These are phyloP conservation scores for Neonectria sp. DNA, from an alignment of 2,329 filamentous ascomycete species.

Conservation along the genomic window DNA sequence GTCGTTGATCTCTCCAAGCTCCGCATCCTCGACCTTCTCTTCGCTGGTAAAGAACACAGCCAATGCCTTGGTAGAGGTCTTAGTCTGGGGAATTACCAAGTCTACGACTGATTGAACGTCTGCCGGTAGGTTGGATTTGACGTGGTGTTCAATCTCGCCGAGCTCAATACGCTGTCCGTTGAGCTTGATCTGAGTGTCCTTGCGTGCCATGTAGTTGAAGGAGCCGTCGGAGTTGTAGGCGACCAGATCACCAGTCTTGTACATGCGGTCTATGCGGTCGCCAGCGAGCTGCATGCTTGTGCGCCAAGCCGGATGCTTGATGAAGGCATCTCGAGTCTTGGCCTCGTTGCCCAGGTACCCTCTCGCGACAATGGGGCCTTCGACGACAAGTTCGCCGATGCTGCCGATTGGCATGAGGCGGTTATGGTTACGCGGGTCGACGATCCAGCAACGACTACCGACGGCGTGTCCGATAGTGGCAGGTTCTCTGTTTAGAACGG, in stretches of 20 bases:
- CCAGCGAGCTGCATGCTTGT: background rate
- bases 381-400: slow-evolving; percentile 18
- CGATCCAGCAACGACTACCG: slow-evolving; percentile 53
- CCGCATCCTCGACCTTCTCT: background rate
- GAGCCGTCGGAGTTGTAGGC: slow-evolving; percentile 58
- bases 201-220: slow-evolving; percentile 64
- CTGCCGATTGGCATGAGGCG: slow-evolving; percentile 38
- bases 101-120: slow-evolving; percentile 61
- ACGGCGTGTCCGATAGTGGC: slow-evolving; percentile 30
- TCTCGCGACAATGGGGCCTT: slow-evolving; percentile 20
- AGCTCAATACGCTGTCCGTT: slow-evolving; percentile 71
- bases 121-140: slow-evolving; percentile 57
- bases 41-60: slow-evolving; percentile 39
- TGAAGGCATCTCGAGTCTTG: slow-evolving; percentile 34
- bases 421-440: slow-evolving; percentile 51
- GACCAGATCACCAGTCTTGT: slow-evolving; percentile 66
- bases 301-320: slow-evolving; percentile 64
- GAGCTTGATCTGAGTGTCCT: slow-evolving; percentile 73
- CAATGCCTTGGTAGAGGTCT: slow-evolving; percentile 34
- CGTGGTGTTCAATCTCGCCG: slow-evolving; percentile 60
- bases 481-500: slow-evolving; percentile 6
- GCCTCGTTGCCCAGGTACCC: slow-evolving; percentile 31
- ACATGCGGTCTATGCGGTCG: slow-evolving; percentile 45
- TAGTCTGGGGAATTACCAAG: slow-evolving; percentile 58
- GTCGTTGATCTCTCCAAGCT: background rate